Evolutionary conservation across 306 rosid genomes (phyloP), one percentile per base, ranked within the genome.

Genomic region (Malus orientalis): DNA sequence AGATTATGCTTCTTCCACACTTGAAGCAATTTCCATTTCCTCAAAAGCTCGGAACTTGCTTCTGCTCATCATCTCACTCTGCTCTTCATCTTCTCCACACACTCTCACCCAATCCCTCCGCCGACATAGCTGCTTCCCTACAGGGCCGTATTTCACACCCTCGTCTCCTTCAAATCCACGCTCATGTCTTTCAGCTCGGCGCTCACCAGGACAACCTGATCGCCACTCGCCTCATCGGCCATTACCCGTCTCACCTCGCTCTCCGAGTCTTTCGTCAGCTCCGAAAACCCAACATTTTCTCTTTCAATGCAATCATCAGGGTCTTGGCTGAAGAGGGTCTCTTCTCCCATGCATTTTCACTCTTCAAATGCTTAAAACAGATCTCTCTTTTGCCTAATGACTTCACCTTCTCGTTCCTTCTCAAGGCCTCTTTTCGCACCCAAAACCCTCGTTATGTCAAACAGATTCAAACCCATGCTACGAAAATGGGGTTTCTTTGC

Each of bases 181-280:
- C 89, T 62, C 87, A 61, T 73, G 32, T 88, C 67, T 73, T 86
- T 29, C 88, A 64, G 42, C 5, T 84, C 0, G 88, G 85, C 7
- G 88, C 89, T 29, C 88, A 90, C 77, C 88, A 88, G 53, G 73
- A 90, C 84, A 80, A 90, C 72, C 79, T 88, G 67, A 76, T 86
- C 18, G 89, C 87, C 20, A 88, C 91, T 7, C 94, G 94, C 44
- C 94, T 90, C 54, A 87, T 90, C 32, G 89, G 90, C 42, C 86
- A 83, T 10, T 89, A 87, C 81, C 90, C 88, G n/a, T 74, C 84
- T 23, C 74, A 8, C 13, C 12, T 75, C 3, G 84, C 89, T 25
- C 81, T 86, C 25, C 60, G 73, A 4, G 79, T 87, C 66, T 81
- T 90, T 57, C 78, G 51, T 78, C 81, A 59, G 20, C 91, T 90